These are phyloP conservation scores for Solanum hybrid DNA, from an alignment of 305 asterid species.

Conservation along the genomic window DNA sequence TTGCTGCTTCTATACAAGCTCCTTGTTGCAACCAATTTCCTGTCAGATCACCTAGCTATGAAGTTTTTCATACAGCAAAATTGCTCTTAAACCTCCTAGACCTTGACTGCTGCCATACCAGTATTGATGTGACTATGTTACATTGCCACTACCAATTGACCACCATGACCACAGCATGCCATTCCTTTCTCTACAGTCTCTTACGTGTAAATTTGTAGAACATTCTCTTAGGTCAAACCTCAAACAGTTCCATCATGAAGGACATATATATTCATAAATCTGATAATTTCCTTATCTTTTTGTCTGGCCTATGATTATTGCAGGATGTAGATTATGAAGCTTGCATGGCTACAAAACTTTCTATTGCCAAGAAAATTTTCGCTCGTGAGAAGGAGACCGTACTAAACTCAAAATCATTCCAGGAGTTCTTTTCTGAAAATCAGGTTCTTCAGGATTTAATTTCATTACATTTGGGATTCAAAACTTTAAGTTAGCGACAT, in stretches of 20 bases:
- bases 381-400: slow-evolving; percentile 59
- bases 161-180: neutral
- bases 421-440: slow-evolving; percentile 71
- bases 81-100: neutral
- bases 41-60: neutral
- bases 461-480: neutral
- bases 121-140: neutral
- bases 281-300: neutral
- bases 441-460: slow-evolving; percentile 37
- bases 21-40: neutral
- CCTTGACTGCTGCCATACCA: neutral
- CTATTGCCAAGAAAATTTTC: slow-evolving; percentile 76
- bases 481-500: neutral
- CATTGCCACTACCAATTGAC: neutral
- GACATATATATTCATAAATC: neutral
- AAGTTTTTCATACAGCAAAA: neutral
- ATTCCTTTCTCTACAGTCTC: neutral
- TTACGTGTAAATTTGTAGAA: neutral
- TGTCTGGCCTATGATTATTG: slow-evolving; percentile 11
- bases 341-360: slow-evolving; percentile 72
- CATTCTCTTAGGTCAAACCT: neutral
- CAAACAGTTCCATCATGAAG: slow-evolving; percentile 1
- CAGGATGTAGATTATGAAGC: slow-evolving; percentile 93
- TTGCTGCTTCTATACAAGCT: neutral
- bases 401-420: slow-evolving; percentile 55